These are phyloP conservation scores for Fusarium avenaceum DNA, from an alignment of 2,329 filamentous ascomycete genomes.

Conservation along the genomic window DNA sequence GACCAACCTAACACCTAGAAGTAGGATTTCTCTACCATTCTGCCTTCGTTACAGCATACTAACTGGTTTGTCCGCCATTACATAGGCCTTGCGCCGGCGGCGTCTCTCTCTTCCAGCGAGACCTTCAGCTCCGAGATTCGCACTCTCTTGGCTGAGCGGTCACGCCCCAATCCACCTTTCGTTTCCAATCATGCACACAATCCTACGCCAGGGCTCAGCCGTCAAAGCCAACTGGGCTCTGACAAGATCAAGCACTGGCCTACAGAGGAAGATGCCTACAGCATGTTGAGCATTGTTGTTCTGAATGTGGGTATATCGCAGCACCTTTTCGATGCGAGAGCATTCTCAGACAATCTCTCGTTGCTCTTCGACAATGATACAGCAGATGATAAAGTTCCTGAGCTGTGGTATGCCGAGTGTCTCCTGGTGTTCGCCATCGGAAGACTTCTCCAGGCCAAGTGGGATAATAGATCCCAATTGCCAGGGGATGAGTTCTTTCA, in stretches of 20 bases:
- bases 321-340: slow-evolving; percentile 29
- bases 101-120: slow-evolving; percentile 29
- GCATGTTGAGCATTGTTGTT: slow-evolving; percentile 26
- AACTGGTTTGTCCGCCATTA: not conserved
- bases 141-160: not conserved
- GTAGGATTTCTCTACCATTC: too few relatives aligned
- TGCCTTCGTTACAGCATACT: too few relatives aligned
- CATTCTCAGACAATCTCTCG: slow-evolving; percentile 28
- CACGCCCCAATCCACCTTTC: not conserved
- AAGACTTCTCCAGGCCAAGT: slow-evolving; percentile 23
- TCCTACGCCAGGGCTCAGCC: slow-evolving; percentile 5
- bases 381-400: not conserved
- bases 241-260: slow-evolving; percentile 24
- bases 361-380: not conserved
- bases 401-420: slow-evolving; percentile 33
- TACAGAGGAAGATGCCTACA: slow-evolving; percentile 33
- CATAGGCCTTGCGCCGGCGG: not conserved
- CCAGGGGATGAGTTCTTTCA: slow-evolving; percentile 33
- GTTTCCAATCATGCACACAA: not conserved
- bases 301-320: slow-evolving; percentile 38
- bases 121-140: slow-evolving; percentile 32
- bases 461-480: slow-evolving; percentile 18
- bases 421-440: slow-evolving; percentile 29
- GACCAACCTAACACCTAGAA: too few relatives aligned
- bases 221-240: not conserved